Percentiles rank a stretch among this genome's conserved stretches.
Evolutionary conservation across 2,329 filamentous ascomycete species (phyloP).

Genomic region (Neodidymelliopsis sp.): DNA sequence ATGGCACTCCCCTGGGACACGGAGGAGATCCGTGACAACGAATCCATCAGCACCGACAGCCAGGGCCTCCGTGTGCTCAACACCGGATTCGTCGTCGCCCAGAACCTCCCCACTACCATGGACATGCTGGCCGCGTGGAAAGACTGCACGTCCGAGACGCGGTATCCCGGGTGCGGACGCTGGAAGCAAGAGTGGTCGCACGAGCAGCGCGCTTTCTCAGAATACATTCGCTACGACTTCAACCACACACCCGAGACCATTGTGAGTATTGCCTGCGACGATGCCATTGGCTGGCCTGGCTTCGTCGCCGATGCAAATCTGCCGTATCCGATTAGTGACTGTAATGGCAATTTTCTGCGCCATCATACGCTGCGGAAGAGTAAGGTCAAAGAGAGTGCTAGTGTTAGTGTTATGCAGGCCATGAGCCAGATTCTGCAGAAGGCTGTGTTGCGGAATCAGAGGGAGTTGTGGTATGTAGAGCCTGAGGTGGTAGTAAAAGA

Average conservation of each 20-base stretch:
- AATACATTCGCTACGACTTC: constrained; percentile 46
- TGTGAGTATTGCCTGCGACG: constrained; percentile 43
- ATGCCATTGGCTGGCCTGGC: constrained; percentile 45
- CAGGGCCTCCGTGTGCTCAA: constrained; percentile 48
- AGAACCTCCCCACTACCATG: constrained; percentile 36
- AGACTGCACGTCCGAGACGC: constrained; percentile 35
- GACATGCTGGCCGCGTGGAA: constrained; percentile 43
- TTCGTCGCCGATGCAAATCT: constrained; percentile 22
- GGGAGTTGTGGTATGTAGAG: constrained; percentile 23
- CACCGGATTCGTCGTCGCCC: constrained; percentile 51
- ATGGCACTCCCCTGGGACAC: constrained; percentile 46
- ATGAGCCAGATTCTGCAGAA: constrained; percentile 22
- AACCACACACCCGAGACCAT: constrained; percentile 31
- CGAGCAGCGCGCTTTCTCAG: constrained; percentile 46
- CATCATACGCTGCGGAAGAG: constrained; percentile 37
- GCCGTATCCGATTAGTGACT: constrained; percentile 27
- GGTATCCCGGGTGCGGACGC: constrained; percentile 35
- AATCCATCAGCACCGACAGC: constrained; percentile 40
- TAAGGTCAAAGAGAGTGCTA: constrained; percentile 17
- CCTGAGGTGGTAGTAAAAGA: constrained; percentile 6
- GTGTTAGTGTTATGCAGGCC: constrained; percentile 22
- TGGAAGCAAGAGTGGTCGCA: constrained; percentile 42
- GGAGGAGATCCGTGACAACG: constrained; percentile 43
- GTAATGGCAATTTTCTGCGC: constrained; percentile 39
- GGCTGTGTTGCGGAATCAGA: constrained; percentile 7